These are phyloP conservation scores for Mercurialis annua DNA, from an alignment of 345 rosid genomes.

Conservation along the genomic window DNA sequence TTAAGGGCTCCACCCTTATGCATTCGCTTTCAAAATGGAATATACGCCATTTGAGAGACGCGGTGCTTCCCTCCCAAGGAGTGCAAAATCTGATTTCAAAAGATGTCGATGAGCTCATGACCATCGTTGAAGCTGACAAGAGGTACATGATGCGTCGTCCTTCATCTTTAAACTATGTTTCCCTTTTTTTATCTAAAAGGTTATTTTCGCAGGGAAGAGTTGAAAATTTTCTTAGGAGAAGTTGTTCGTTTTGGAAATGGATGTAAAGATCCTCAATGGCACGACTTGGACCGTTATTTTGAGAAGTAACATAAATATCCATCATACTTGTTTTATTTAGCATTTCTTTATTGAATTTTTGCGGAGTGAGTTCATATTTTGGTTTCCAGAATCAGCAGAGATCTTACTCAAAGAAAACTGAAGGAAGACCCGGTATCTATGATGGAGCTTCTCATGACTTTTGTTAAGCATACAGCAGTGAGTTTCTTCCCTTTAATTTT, in stretches of 20 bases:
- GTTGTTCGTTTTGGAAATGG: slow-evolving; percentile 98
- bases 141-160: slow-evolving; percentile 42
- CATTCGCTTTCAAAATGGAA: slow-evolving; percentile 71
- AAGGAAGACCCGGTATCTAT: slow-evolving; percentile 70
- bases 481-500: slow-evolving; percentile 25
- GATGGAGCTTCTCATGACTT: slow-evolving; percentile 63
- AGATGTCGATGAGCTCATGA: slow-evolving; percentile 72
- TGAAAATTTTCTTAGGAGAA: slow-evolving; percentile 81
- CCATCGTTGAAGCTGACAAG: slow-evolving; percentile 84
- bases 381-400: slow-evolving; percentile 43
- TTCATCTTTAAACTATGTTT: background rate
- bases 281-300: slow-evolving; percentile 88
- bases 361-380: slow-evolving; percentile 26
- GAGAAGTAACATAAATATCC: slow-evolving; percentile 59
- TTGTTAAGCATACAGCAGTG: slow-evolving; percentile 88
- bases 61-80: slow-evolving; percentile 82
- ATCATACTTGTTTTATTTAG: slow-evolving; percentile 7
- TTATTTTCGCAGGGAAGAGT: slow-evolving; percentile 61
- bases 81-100: slow-evolving; percentile 74
- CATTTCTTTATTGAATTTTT: background rate
- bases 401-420: slow-evolving; percentile 55
- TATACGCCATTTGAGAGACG: slow-evolving; percentile 69
- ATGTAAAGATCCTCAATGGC: slow-evolving; percentile 98
- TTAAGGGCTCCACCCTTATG: slow-evolving; percentile 90
- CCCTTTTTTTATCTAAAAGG: background rate